Conservation (phyloP, 169 alveolate species). For the Cryptosporidium sp. region DNA sequence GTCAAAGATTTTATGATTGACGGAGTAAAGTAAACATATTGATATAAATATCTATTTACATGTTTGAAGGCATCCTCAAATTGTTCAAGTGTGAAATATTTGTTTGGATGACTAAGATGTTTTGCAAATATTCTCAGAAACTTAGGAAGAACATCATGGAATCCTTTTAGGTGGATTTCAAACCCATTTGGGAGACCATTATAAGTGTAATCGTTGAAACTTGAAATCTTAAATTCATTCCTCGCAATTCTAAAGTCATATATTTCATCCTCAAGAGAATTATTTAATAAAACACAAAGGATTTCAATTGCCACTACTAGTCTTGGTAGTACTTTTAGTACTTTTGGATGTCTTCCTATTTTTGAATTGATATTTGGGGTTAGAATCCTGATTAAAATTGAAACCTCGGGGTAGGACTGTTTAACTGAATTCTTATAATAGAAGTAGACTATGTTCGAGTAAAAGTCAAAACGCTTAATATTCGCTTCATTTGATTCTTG, state of each 20-base stretch:
- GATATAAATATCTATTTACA: background rate
- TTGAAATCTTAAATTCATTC: conserved; percentile 45
- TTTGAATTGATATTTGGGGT: conserved; percentile 35
- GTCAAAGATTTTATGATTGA: conserved; percentile 16
- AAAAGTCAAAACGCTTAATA: conserved; percentile 3
- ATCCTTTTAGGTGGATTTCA: conserved; percentile 26
- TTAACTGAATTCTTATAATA: conserved; percentile 26
- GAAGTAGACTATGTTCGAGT: conserved; percentile 30
- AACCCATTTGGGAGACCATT: conserved; percentile 49
- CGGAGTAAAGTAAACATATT: conserved; percentile 3
- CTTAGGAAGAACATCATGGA: conserved; percentile 20
- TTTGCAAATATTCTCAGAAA: conserved; percentile 29
- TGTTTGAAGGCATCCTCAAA: background rate
- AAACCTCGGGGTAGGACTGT: conserved; percentile 19
- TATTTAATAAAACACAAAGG: conserved; percentile 2
- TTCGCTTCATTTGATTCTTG: background rate
- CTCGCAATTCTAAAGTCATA: conserved; percentile 10
- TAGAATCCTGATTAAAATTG: conserved; percentile 26
- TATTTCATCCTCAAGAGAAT: conserved; percentile 50
- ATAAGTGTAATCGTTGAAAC: conserved; percentile 20
- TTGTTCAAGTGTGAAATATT: background rate
- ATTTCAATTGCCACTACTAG: conserved; percentile 35
- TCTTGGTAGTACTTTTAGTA: conserved; percentile 21
- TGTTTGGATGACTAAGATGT: conserved; percentile 19
- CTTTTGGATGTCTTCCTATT: conserved; percentile 1